phyloP scores from a whole-genome alignment of 108 stramenopile genomes.

The Aurantiochytrium sp. region DNA sequence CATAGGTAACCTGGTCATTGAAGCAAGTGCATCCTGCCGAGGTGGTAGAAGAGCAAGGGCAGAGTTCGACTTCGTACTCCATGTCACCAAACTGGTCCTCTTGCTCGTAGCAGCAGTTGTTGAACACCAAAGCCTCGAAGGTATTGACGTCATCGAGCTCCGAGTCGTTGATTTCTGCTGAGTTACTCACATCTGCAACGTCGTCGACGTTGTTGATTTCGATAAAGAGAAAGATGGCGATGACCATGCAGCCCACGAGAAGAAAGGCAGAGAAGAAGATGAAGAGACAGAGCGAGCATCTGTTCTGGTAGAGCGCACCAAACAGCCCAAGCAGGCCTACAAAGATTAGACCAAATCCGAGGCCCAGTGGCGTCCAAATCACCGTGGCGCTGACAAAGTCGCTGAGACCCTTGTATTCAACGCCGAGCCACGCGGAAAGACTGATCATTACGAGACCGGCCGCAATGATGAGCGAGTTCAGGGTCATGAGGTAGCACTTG shows the following conservation, averaged over 20 bases:
- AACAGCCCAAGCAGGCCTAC: not conserved
- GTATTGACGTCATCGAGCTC: not conserved
- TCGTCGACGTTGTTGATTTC: not conserved
- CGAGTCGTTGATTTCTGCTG: not conserved
- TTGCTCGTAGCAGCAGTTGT: not conserved
- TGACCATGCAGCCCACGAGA: not conserved
- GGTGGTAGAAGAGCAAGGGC: not conserved
- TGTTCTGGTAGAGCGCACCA: not conserved
- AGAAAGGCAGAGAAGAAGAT: not conserved
- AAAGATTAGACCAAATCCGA: not conserved
- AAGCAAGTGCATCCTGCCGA: not conserved
- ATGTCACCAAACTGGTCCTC: not conserved
- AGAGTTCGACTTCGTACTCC: not conserved
- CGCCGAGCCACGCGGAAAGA: not conserved
- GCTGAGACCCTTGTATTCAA: not conserved
- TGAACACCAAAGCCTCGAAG: not conserved
- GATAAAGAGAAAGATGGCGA: not conserved
- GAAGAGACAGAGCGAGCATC: not conserved
- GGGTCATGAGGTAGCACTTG: constrained; percentile 10
- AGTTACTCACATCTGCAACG: not conserved
- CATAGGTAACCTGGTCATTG: not conserved
- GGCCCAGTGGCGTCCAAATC: not conserved
- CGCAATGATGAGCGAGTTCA: not conserved
- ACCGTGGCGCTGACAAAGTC: not conserved
- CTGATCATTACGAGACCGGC: not conserved